Percentiles rank a stretch among this genome's conserved stretches.
Conservation (phyloP, 106 monocot species). For the Agapanthus africanus region DNA sequence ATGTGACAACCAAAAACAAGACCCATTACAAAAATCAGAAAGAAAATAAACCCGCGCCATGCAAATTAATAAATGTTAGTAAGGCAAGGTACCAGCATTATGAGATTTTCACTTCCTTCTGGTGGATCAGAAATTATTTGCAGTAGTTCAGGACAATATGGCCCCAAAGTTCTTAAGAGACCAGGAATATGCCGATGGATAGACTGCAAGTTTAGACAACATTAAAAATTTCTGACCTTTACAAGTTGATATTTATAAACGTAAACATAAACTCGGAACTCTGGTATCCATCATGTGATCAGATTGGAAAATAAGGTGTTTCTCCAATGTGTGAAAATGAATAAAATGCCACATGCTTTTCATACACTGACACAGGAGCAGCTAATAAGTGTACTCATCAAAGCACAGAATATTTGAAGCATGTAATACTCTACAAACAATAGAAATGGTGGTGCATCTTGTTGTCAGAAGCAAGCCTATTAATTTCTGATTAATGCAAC, state of each 20-base stretch:
- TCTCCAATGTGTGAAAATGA: neutral
- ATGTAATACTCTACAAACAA: neutral
- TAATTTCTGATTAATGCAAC: neutral
- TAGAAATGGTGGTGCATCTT: neutral
- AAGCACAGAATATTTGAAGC: neutral
- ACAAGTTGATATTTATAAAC: neutral
- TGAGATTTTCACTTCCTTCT: slow-evolving; percentile 79
- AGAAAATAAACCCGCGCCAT: slow-evolving; percentile 2
- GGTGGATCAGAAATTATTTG: slow-evolving; percentile 72
- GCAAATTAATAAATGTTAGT: neutral
- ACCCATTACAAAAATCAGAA: slow-evolving; percentile 6
- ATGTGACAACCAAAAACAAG: slow-evolving; percentile 8
- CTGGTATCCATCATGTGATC: neutral
- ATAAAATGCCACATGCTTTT: neutral
- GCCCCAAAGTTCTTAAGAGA: slow-evolving; percentile 64
- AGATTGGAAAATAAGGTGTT: neutral
- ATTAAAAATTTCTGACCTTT: neutral
- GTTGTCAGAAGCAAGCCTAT: neutral
- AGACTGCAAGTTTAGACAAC: slow-evolving; percentile 39
- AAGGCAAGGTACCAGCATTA: slow-evolving; percentile 60
- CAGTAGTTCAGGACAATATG: slow-evolving; percentile 56
- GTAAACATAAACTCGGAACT: neutral
- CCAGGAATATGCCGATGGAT: slow-evolving; percentile 70
- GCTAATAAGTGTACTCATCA: neutral
- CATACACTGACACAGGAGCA: neutral